A percentile compares a stretch with the other conserved stretches of the same genome.
These are phyloP conservation scores for Rubus idaeus DNA, from an alignment of 306 rosid genomes.

Conservation along the genomic window DNA sequence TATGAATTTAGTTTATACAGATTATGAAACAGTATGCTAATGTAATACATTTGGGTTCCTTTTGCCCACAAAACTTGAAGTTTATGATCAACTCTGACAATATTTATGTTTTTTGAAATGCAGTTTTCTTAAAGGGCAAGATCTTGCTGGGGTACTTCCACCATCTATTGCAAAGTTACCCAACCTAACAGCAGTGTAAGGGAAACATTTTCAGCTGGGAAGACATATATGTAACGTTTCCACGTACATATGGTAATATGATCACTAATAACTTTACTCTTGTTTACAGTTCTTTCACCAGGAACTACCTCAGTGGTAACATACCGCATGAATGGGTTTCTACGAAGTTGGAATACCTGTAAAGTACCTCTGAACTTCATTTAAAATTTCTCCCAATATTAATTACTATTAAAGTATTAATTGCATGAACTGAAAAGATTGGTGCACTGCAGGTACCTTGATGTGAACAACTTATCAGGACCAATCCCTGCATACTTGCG, in stretches of 20 bases:
- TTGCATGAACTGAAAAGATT: not conserved
- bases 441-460: not conserved
- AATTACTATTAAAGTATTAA: not conserved
- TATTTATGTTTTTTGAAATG: not conserved
- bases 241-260: no score
- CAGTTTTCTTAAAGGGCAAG: conserved; percentile 12
- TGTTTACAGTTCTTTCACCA: not conserved
- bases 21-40: no score
- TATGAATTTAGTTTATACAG: no score
- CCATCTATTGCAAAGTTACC: conserved; percentile 8
- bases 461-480: conserved; percentile 32
- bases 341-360: conserved; percentile 11
- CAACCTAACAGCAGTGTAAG: conserved; percentile 8
- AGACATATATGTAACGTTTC: no score
- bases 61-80: no score
- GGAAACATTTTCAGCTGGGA: not conserved
- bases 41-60: no score
- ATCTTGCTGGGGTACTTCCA: conserved; percentile 18
- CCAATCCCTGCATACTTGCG: conserved; percentile 24
- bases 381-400: not conserved
- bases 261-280: not conserved
- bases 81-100: no score
- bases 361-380: not conserved
- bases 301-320: conserved; percentile 20
- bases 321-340: conserved; percentile 14